Evolutionary conservation across 768 basidiomycete species (phyloP).

Genomic region (Xerocomus spinulosus): DNA sequence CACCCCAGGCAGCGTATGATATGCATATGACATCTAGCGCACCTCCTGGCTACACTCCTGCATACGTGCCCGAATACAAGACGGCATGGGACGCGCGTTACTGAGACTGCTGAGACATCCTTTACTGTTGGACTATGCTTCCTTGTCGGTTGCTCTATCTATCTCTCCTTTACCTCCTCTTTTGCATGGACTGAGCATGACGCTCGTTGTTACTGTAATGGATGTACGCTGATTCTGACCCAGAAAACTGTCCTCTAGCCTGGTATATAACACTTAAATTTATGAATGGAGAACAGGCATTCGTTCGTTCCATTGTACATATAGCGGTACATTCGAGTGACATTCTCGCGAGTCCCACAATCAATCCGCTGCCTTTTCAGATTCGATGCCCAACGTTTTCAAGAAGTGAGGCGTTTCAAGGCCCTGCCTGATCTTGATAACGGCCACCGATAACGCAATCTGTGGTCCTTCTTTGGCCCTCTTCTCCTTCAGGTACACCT

Average conservation of each 20-base stretch:
- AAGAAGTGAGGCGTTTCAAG: constrained; percentile 47
- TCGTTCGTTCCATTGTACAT: neutral
- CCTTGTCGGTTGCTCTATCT: neutral
- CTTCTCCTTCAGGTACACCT: constrained; percentile 45
- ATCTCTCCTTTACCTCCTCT: neutral
- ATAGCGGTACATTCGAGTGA: neutral
- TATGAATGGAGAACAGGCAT: neutral
- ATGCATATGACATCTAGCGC: constrained; percentile 20
- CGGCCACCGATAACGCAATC: constrained; percentile 15
- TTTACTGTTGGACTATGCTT: neutral
- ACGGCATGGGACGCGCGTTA: constrained; percentile 26
- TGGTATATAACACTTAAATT: no score
- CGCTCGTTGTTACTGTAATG: neutral
- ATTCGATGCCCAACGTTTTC: neutral
- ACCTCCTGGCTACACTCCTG: constrained; percentile 11
- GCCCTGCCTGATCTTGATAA: constrained; percentile 33
- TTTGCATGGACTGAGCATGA: neutral
- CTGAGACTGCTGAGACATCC: neutral
- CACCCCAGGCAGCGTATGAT: constrained; percentile 27
- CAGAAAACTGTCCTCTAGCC: neutral
- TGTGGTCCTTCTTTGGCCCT: constrained; percentile 15
- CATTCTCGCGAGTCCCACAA: neutral
- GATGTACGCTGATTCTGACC: neutral
- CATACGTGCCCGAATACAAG: constrained; percentile 14
- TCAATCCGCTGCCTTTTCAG: neutral